Percentiles rank a stretch among this genome's conserved stretches.
These are phyloP conservation scores for Schwanniomyces etchellsii DNA, from an alignment of 1,139 yeast genomes.

Conservation along the genomic window DNA sequence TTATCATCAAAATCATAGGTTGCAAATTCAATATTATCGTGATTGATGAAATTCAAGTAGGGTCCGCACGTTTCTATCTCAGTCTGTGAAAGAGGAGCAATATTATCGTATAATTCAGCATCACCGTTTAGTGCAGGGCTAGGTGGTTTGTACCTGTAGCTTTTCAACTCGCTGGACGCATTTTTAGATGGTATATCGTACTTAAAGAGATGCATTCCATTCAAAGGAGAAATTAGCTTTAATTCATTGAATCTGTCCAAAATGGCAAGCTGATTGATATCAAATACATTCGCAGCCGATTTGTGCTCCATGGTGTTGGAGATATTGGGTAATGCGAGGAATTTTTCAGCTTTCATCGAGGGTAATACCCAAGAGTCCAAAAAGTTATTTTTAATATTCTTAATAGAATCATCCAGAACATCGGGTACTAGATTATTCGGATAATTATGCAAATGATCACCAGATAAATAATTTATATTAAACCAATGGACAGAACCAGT, in stretches of 20 bases:
- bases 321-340: constrained; percentile 25
- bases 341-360: constrained; percentile 25
- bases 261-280: constrained; percentile 31
- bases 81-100: constrained; percentile 47
- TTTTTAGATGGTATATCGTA: constrained; percentile 36
- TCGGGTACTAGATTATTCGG: constrained; percentile 17
- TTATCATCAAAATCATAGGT: constrained; percentile 17
- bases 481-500: constrained; percentile 67
- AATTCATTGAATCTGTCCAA: constrained; percentile 32
- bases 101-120: background rate
- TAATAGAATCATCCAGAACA: constrained; percentile 5
- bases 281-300: constrained; percentile 2
- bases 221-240: constrained; percentile 35
- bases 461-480: constrained; percentile 35
- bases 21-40: constrained; percentile 28
- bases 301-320: constrained; percentile 12
- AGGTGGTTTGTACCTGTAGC: constrained; percentile 3
- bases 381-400: constrained; percentile 13
- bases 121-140: constrained; percentile 8
- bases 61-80: constrained; percentile 66
- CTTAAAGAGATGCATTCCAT: constrained; percentile 40
- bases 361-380: constrained; percentile 39
- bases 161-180: constrained; percentile 1
- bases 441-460: constrained; percentile 24
- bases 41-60: constrained; percentile 43